These are phyloP conservation scores for Novakomyces olei DNA, from an alignment of 805 yeast species.

Conservation along the genomic window DNA sequence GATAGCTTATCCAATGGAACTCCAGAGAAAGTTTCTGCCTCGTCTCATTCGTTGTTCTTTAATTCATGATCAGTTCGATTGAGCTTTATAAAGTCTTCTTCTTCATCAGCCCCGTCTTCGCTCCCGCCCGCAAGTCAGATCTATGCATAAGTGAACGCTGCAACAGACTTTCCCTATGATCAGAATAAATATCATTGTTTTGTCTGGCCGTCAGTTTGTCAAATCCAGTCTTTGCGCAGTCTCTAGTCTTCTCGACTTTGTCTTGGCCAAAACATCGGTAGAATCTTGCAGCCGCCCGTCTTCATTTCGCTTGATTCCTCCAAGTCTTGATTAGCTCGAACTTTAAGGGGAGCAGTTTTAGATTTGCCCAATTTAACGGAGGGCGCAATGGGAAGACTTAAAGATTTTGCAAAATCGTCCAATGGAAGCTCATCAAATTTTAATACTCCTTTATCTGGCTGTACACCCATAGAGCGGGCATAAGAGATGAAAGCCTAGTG, in stretches of 20 bases:
- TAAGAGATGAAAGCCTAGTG: slow-evolving; percentile 88
- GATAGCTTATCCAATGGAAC: too few species aligned
- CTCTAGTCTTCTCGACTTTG: slow-evolving; percentile 16
- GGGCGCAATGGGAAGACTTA: slow-evolving; percentile 94
- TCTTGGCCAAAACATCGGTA: slow-evolving; percentile 7
- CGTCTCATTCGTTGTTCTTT: slow-evolving; percentile 22
- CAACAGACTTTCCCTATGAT: slow-evolving; percentile 62
- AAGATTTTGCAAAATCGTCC: slow-evolving; percentile 64
- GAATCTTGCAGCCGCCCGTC: not conserved
- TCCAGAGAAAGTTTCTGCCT: not conserved
- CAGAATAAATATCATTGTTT: slow-evolving; percentile 78
- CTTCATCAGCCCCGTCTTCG: slow-evolving; percentile 28
- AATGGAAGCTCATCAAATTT: slow-evolving; percentile 52
- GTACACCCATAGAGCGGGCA: slow-evolving; percentile 61
- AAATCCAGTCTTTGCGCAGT: slow-evolving; percentile 46
- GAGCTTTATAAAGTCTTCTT: slow-evolving; percentile 59
- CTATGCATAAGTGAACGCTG: slow-evolving; percentile 9
- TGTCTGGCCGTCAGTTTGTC: slow-evolving; percentile 90
- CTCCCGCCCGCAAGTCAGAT: too few species aligned
- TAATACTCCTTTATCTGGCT: slow-evolving; percentile 71
- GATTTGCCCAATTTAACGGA: slow-evolving; percentile 38
- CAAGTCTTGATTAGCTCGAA: slow-evolving; percentile 16
- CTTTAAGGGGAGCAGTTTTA: not conserved
- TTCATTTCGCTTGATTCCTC: slow-evolving; percentile 39
- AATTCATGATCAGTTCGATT: slow-evolving; percentile 59